phyloP scores from a whole-genome alignment of 2,329 filamentous ascomycete species.

The Ceratocystis ficicola region DNA sequence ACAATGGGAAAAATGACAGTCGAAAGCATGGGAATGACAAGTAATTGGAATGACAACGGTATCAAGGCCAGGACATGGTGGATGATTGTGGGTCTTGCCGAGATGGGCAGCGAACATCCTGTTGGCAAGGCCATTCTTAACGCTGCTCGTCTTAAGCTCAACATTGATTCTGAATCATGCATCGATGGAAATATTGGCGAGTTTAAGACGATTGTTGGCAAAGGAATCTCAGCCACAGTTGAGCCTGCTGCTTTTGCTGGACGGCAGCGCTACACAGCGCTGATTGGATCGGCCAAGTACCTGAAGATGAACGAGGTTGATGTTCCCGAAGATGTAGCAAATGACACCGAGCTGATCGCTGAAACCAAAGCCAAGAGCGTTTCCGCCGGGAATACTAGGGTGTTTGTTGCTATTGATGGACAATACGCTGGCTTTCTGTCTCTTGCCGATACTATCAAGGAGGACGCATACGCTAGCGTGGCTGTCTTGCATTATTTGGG shows the following conservation, averaged over 20 bases:
- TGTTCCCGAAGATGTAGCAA: conserved; percentile 51
- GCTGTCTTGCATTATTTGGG: conserved; percentile 72
- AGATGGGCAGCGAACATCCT: conserved; percentile 91
- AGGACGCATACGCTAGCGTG: conserved; percentile 68
- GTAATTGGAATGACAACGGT: conserved; percentile 56
- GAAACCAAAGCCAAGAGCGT: conserved; percentile 31
- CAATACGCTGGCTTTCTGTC: conserved; percentile 70
- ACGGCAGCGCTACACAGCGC: conserved; percentile 60
- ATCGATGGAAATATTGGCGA: conserved; percentile 77
- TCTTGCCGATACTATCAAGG: conserved; percentile 83
- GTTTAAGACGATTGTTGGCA: conserved; percentile 71
- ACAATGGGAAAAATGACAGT: conserved; percentile 95
- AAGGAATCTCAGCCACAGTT: conserved; percentile 70
- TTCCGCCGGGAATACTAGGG: conserved; percentile 68
- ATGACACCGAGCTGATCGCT: conserved; percentile 42
- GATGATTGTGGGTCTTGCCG: conserved; percentile 87
- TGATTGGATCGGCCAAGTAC: conserved; percentile 72
- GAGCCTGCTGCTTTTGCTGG: conserved; percentile 42
- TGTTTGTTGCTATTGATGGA: conserved; percentile 79
- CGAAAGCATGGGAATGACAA: conserved; percentile 53
- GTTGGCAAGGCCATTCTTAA: conserved; percentile 77
- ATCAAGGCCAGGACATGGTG: conserved; percentile 74
- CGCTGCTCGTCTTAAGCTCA: conserved; percentile 64
- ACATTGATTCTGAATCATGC: conserved; percentile 55
- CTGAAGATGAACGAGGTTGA: conserved; percentile 57